Evolutionary conservation across 139 green algal species (phyloP), one percentile per base, ranked within the genome.

Genomic region (Nannochloris sp.): DNA sequence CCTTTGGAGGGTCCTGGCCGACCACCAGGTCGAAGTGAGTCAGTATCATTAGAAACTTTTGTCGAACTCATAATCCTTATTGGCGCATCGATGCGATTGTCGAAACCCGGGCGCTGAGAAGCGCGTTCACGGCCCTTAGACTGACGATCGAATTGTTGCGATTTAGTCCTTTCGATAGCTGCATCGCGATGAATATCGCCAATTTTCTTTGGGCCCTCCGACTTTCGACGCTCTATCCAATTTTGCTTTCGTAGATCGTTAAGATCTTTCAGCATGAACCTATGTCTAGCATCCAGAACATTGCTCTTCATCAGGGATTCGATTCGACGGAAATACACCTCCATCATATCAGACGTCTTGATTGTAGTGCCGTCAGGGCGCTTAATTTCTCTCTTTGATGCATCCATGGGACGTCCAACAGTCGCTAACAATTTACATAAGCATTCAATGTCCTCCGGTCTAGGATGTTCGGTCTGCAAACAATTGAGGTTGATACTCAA

Each of bases 341-440:
- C 71, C 79, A 96, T 89, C 57, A 83, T 64, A 44, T 78, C 64
- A 48, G 60, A 44, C 15, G 60, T 46, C 54, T 50, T 51, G 23
- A 49, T 66, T 5, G 4, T 48, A 36, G 60, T 75, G 44, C 31
- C 57, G 19, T 49, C 36, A 48, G 43, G 48, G 29, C 56, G 60
- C 46, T 75, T 71, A 16, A 72, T 48, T 14, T 24, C 27, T 48
- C 65, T 61, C 27, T 48, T 61, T 21, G 73, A 80, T 25, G n/a
- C 19, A 70, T 86, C 75, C 43, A 95, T 72, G 63, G 80, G 69
- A 18, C 63, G 50, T 19, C 89, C 89, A 6, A 93, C 74, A 4
- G 93, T 98, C 40, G 61, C 72, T 54, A 99, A 62, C 69, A 98
- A 87, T 80, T 97, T 96, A 79, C 83, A 95, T 43, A 98, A 72